Conservation (phyloP, 371 early-diverging fungal species). For the Mortierella sp. region DNA sequence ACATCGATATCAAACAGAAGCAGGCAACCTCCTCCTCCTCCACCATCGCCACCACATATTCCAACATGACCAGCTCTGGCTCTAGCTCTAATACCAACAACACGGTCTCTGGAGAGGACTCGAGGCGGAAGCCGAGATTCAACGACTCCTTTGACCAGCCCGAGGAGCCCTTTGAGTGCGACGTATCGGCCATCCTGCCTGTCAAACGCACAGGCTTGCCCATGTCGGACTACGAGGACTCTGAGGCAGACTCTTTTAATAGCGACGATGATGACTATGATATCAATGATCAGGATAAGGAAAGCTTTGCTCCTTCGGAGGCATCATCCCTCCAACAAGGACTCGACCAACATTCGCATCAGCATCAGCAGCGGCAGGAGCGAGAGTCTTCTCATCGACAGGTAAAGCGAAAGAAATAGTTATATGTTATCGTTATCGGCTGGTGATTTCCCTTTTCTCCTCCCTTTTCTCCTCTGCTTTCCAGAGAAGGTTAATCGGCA, state of each 20-base stretch:
- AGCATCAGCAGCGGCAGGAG: no score
- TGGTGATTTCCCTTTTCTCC: background rate
- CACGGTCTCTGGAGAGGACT: background rate
- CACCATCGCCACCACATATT: background rate
- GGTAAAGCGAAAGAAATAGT: no score
- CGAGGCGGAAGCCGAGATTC: conserved; percentile 6
- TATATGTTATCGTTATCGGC: background rate
- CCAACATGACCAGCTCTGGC: background rate
- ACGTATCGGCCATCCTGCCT: conserved; percentile 45
- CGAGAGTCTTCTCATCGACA: conserved; percentile 2
- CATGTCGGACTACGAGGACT: conserved; percentile 31
- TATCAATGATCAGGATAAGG: conserved; percentile 5
- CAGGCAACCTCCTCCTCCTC: background rate
- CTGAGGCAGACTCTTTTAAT: conserved; percentile 9
- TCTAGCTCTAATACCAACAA: background rate
- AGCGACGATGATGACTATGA: background rate
- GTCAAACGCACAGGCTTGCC: conserved; percentile 9
- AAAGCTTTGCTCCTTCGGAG: conserved; percentile 17
- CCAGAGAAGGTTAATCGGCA: background rate
- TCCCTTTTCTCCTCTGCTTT: background rate
- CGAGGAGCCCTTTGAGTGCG: conserved; percentile 49
- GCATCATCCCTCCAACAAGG: background rate
- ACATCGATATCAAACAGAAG: background rate
- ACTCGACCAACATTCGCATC: no score
- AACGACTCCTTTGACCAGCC: conserved; percentile 54